Base-by-base conservation (phyloP, 148 eudicot genomes). In the Dianthus caryophyllus region DNA sequence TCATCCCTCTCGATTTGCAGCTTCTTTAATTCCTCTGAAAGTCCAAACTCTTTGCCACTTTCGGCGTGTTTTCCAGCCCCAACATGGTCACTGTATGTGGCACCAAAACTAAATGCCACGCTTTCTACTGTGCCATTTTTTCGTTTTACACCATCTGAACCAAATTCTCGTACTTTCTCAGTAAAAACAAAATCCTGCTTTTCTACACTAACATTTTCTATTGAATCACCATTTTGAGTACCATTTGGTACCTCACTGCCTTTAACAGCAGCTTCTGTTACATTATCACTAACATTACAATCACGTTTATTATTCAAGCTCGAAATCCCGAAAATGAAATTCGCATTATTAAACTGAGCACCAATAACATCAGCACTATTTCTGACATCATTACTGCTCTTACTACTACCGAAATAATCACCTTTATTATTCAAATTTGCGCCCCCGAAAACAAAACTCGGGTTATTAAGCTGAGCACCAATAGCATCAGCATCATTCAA, bases 21-120 rank as follows among this genome's bases (percentile, higher is more conserved):
- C 61, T 71, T 79, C 80, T 77, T 78, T 82, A 89, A 69, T 53
- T 76, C 89, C 71, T 87, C 75, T 10, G 78, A 80, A 17, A 93
- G 75, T 26, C 80, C 79, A 73, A n/a, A 73, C 56, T 71, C 75
- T 18, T 66, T 29, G 9, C 75, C 71, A 43, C 5, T 55, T 52
- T 41, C 66, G 54, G 52, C 73, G 46, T 6, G 21, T 46, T 63
- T 49, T 21, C 22, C 48, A 61, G 52, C 12, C 26, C 18, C 24
- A 31, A 46, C 65, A 44, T 33, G 53, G 65, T 55, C 69, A 24
- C 67, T 69, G 9, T 27, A 46, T 64, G 26, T 18, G 2, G 58
- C 68, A 61, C 68, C 36, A 67, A 71, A 76, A 20, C 47, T 56
- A 58, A 61, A 64, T 22, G 17, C 61, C 20, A 27, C 72, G 43